These are phyloP conservation scores for Didymella segeticola DNA, from an alignment of 2,329 filamentous ascomycete genomes.

Conservation along the genomic window DNA sequence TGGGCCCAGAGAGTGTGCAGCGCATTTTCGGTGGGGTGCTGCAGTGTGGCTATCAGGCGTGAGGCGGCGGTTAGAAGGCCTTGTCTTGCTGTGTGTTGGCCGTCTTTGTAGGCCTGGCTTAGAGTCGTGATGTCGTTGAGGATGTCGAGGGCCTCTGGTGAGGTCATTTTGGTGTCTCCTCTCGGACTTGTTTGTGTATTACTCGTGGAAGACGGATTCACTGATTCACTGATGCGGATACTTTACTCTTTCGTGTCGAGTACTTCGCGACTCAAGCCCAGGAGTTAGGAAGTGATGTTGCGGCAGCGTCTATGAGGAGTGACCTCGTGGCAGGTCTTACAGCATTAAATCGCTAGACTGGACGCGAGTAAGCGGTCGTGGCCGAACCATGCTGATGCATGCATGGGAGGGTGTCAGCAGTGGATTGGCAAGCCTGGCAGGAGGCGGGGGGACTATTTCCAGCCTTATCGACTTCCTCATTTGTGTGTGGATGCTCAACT, in stretches of 20 bases:
- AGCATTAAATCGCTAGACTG: background rate
- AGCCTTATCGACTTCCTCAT: too few species aligned
- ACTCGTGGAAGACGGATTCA: too few species aligned
- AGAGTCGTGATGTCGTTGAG: constrained; percentile 28
- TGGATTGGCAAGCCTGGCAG: constrained; percentile 4
- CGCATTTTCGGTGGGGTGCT: constrained; percentile 33
- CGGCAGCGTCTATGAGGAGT: constrained; percentile 1
- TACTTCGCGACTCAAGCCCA: background rate
- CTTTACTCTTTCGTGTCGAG: background rate
- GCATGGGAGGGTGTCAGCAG: constrained; percentile 5
- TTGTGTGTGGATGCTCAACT: too few species aligned
- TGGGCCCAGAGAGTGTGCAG: constrained; percentile 32
- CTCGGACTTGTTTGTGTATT: too few species aligned
- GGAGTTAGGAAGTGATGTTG: background rate
- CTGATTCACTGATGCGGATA: background rate
- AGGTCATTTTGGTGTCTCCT: background rate
- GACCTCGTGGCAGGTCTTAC: background rate
- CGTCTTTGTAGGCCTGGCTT: constrained; percentile 26
- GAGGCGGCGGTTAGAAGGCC: constrained; percentile 27
- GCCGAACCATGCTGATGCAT: background rate
- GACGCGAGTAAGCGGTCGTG: background rate
- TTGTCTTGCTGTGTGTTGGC: constrained; percentile 24
- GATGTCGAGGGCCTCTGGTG: constrained; percentile 18
- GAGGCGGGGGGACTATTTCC: background rate
- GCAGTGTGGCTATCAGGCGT: constrained; percentile 33